Conservation (phyloP, 306 rosid species). For the Acacia melanoxylon region DNA sequence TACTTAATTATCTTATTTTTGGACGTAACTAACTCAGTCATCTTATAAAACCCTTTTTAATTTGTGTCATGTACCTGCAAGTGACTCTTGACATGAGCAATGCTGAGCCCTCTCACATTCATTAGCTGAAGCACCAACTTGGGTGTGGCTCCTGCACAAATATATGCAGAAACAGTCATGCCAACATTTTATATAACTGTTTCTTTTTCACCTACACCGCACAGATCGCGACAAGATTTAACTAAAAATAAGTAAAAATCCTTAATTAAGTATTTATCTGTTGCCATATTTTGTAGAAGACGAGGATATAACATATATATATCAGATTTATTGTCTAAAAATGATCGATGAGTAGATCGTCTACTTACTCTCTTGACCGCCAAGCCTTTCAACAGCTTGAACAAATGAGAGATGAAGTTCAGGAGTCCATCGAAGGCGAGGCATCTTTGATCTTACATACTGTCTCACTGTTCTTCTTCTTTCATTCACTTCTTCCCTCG, state of each 20-base stretch:
- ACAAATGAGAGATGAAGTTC: slow-evolving; percentile 81
- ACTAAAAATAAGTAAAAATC: background rate
- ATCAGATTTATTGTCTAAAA: background rate
- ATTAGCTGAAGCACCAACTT: slow-evolving; percentile 82
- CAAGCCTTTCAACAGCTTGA: slow-evolving; percentile 74
- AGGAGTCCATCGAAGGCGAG: slow-evolving; percentile 91
- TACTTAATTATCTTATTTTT: background rate
- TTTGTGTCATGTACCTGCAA: slow-evolving; percentile 59
- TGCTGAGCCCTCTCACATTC: slow-evolving; percentile 91
- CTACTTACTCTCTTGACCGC: slow-evolving; percentile 85
- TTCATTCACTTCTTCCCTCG: slow-evolving; percentile 32
- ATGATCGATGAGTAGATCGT: background rate
- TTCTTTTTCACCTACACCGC: background rate
- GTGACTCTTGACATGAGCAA: slow-evolving; percentile 94
- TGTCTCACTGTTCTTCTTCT: slow-evolving; percentile 53
- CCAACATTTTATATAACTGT: background rate
- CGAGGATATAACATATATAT: background rate
- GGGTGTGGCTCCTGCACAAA: slow-evolving; percentile 82
- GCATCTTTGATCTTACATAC: slow-evolving; percentile 78
- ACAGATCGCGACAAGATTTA: background rate
- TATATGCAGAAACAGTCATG: background rate
- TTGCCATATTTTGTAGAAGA: background rate
- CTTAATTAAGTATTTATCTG: background rate
- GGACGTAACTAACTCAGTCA: background rate
- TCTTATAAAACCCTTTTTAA: background rate